Base-by-base conservation (phyloP, 495 filamentous ascomycete genomes). In the Podospora anserina region DNA sequence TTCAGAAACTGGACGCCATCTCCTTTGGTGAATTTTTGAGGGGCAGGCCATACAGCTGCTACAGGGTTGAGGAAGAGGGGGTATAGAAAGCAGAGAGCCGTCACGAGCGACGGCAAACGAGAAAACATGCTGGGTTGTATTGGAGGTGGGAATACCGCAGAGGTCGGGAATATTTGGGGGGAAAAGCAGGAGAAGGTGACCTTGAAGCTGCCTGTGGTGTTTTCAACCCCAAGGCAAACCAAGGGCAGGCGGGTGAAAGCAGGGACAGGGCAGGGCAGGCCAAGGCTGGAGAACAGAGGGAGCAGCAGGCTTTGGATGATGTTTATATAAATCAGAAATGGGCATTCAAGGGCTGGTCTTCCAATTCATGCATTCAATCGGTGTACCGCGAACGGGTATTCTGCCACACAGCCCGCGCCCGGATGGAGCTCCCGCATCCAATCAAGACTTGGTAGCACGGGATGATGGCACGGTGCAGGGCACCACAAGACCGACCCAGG, bases 11-110 rank as follows among this genome's bases (percentile, higher is more conserved):
- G 68, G 19, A 83, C 80, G 4, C 80, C 79, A 67, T 78, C 79
- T 9, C 88, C 88, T 65, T 79, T 83, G 62, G 78, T 80, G 71
- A 84, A 82, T 60, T 72, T 80, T 55, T 76, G 70, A 13, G 88
- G 88, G 7, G 84, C 77, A 3, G 88, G 88, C 88, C 88, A 90
- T 63, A 90, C 76, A 1, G 88, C 88, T 7, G 72, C 70, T 39
- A 69, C 80, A 16, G 77, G 74, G 11, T 61, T 23, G 39, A 79
- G 66, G 62, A 77, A 13, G 39, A 49, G 39, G 39, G 74, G 68
- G 81, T 66, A 58, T 63, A 81, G 75, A 30, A 77, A 65, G 63
- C 81, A 66, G 44, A 71, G 66, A 69, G 77, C 68, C 53, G 78
- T 69, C 65, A 74, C 68, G 63, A 81, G 66, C 32, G 77, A 76